Percentiles rank a stretch among this genome's conserved stretches.
phyloP scores from a whole-genome alignment of 2,329 filamentous ascomycete genomes.

The Penicillium sclerotigenum region DNA sequence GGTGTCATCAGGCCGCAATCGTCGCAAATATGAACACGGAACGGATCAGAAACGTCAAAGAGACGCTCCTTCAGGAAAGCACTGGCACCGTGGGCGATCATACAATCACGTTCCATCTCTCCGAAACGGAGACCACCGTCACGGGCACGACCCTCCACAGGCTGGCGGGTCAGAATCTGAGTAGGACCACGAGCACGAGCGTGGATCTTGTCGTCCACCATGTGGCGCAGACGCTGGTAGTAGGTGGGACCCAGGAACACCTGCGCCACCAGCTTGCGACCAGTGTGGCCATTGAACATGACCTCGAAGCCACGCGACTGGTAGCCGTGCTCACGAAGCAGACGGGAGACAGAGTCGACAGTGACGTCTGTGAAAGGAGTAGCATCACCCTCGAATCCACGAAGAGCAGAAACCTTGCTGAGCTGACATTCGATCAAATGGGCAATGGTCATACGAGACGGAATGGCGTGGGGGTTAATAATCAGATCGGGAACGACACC shows the following conservation, averaged over 20 bases:
- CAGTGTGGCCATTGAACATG: constrained; percentile 98
- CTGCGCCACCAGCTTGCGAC: constrained; percentile 86
- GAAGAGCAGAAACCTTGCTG: constrained; percentile 89
- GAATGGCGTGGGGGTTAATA: constrained; percentile 99
- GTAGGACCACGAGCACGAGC: constrained; percentile 95
- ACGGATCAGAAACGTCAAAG: constrained; percentile 96
- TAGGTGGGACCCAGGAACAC: constrained; percentile 98
- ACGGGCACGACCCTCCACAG: constrained; percentile 94
- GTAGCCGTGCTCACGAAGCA: constrained; percentile 86
- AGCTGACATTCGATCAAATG: constrained; percentile 99
- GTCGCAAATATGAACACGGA: constrained; percentile 96
- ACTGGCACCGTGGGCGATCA: constrained; percentile 99
- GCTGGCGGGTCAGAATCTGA: constrained; percentile 95
- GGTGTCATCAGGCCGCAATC: constrained; percentile 99
- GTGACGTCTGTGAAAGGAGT: constrained; percentile 98
- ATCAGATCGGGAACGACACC: constrained; percentile 93
- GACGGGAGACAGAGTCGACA: constrained; percentile 83
- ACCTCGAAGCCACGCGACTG: constrained; percentile 96
- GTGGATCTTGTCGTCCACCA: constrained; percentile 99
- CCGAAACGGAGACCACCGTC: constrained; percentile 98
- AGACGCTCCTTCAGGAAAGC: constrained; percentile 96
- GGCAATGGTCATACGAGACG: constrained; percentile 99
- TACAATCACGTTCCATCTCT: constrained; percentile 99
- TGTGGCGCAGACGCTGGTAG: constrained; percentile 96
- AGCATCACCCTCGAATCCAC: constrained; percentile 93